Conservation (phyloP, 495 filamentous ascomycete species). For the Neurospora sp. region DNA sequence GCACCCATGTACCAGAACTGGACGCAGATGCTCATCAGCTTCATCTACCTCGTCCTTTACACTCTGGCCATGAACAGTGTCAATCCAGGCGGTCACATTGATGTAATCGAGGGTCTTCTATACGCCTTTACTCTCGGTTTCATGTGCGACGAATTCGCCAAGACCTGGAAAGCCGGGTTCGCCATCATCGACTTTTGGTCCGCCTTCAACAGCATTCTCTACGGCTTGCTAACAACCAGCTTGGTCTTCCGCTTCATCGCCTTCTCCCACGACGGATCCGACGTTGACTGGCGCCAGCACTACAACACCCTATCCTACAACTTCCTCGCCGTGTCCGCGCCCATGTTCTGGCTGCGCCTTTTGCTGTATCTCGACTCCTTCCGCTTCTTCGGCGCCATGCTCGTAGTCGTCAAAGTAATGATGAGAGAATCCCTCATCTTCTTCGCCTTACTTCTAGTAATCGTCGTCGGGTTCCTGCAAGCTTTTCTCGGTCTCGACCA, state of each 20-base stretch:
- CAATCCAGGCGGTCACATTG: conserved; percentile 64
- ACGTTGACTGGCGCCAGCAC: conserved; percentile 42
- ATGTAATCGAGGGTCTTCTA: conserved; percentile 72
- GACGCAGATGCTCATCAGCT: conserved; percentile 72
- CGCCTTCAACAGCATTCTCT: conserved; percentile 78
- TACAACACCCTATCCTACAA: conserved; percentile 83
- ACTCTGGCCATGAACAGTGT: conserved; percentile 88
- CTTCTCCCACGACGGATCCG: conserved; percentile 44
- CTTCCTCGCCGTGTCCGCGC: conserved; percentile 80
- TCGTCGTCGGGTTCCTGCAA: conserved; percentile 85
- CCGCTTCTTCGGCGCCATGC: conserved; percentile 95
- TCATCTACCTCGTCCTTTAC: conserved; percentile 75
- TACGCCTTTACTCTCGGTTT: conserved; percentile 93
- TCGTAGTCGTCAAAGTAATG: conserved; percentile 96
- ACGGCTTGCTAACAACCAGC: conserved; percentile 62
- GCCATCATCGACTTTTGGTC: conserved; percentile 94
- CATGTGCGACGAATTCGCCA: conserved; percentile 72
- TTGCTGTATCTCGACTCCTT: conserved; percentile 88
- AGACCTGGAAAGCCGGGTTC: conserved; percentile 85
- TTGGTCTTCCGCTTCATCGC: conserved; percentile 71
- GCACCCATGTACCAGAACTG: conserved; percentile 86
- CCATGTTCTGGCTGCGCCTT: conserved; percentile 94
- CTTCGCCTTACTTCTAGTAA: conserved; percentile 82
- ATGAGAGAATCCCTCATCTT: conserved; percentile 98
- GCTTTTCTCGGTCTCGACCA: conserved; percentile 92